A percentile compares a stretch with the other conserved stretches of the same genome.
phyloP scores from a whole-genome alignment of 2,329 filamentous ascomycete species.

The Phoma sp. region DNA sequence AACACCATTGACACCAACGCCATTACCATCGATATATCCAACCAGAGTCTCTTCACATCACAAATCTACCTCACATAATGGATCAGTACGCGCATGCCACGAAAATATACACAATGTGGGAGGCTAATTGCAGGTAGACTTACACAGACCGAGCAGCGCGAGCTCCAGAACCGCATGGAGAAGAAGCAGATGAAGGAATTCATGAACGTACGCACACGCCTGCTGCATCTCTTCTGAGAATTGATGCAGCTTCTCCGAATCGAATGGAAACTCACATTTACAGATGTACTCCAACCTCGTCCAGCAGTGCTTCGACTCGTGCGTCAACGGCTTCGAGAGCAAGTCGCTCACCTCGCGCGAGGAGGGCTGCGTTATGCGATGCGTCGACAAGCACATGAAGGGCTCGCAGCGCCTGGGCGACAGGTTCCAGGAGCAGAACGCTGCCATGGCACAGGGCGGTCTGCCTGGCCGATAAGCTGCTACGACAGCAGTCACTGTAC shows the following conservation, averaged over 20 bases:
- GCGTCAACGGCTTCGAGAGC: constrained; percentile 98
- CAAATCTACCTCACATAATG: constrained; percentile 32
- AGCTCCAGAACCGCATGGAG: constrained; percentile 94
- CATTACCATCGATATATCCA: neutral
- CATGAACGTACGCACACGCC: constrained; percentile 75
- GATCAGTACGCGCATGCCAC: constrained; percentile 43
- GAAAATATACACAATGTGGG: neutral
- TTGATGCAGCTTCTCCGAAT: neutral
- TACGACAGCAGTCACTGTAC: constrained; percentile 7
- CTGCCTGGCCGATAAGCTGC: constrained; percentile 53
- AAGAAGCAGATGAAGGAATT: constrained; percentile 99
- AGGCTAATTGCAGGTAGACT: constrained; percentile 60
- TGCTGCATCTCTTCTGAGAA: constrained; percentile 4
- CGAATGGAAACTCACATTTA: neutral
- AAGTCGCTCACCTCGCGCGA: constrained; percentile 90
- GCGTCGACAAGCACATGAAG: constrained; percentile 96
- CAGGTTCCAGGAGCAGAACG: constrained; percentile 82
- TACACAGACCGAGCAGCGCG: constrained; percentile 81
- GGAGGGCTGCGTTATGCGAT: constrained; percentile 90
- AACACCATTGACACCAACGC: neutral
- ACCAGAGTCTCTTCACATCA: neutral
- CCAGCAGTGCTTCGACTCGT: constrained; percentile 93
- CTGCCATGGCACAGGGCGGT: constrained; percentile 70
- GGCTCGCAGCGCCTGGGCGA: constrained; percentile 88
- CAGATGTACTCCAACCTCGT: constrained; percentile 78